phyloP scores from a whole-genome alignment of 129 eudicot genomes.

The Lactuca sativa region DNA sequence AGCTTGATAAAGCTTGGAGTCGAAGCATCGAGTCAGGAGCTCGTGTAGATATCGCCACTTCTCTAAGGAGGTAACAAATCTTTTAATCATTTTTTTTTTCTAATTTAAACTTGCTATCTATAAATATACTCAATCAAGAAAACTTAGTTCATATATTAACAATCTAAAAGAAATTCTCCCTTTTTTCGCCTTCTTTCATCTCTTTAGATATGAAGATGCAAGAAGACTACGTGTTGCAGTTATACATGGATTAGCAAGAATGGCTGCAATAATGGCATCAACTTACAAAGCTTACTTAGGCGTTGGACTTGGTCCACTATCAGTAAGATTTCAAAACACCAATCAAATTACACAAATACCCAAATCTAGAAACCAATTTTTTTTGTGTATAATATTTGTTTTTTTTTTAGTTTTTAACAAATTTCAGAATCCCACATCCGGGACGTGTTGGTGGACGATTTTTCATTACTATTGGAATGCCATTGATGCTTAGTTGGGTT shows the following conservation, averaged over 20 bases:
- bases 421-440: constrained; percentile 92
- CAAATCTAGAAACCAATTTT: background rate
- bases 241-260: constrained; percentile 94
- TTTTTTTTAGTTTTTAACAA: constrained; percentile 78
- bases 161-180: background rate
- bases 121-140: background rate
- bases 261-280: constrained; percentile 99
- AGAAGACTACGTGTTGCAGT: constrained; percentile 87
- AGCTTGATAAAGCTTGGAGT: constrained; percentile 77
- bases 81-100: background rate
- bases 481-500: constrained; percentile 95
- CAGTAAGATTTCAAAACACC: constrained; percentile 51
- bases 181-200: background rate
- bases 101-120: background rate
- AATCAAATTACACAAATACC: constrained; percentile 7
- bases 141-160: constrained; percentile 18
- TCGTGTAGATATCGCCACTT: constrained; percentile 59
- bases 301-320: constrained; percentile 94
- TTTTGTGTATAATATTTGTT: background rate
- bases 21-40: constrained; percentile 56
- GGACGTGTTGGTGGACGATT: constrained; percentile 96
- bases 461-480: constrained; percentile 87
- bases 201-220: constrained; percentile 72
- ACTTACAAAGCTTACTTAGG: constrained; percentile 98
- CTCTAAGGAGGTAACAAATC: constrained; percentile 62